Percentiles rank a stretch among this genome's conserved stretches.
Conservation (phyloP, 495 filamentous ascomycete species). For the Acidiella bohemica region DNA sequence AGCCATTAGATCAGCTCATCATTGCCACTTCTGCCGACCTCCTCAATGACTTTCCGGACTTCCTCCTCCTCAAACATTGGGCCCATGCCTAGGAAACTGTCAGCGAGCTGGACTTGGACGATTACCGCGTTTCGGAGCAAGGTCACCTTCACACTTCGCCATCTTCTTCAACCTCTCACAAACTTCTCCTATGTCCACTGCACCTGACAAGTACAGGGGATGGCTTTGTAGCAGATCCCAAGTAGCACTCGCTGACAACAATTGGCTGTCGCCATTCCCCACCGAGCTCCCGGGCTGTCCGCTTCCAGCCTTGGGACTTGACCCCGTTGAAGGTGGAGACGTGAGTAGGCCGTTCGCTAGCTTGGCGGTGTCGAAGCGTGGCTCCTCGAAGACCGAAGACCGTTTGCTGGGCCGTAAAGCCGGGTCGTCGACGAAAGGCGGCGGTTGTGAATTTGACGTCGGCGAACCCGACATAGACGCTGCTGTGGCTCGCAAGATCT, state of each 20-base stretch:
- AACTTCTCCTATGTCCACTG: conserved; percentile 74
- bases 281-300: no score
- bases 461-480: conserved; percentile 9
- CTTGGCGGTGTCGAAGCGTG: conserved; percentile 24
- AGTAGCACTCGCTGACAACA: conserved; percentile 66
- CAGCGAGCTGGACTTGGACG: background rate
- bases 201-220: conserved; percentile 60
- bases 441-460: conserved; percentile 5
- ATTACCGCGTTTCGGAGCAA: background rate
- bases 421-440: conserved; percentile 15
- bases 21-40: conserved; percentile 37
- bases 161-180: conserved; percentile 57
- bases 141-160: conserved; percentile 62
- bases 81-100: conserved; percentile 30
- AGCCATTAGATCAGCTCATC: conserved; percentile 30
- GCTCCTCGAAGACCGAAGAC: background rate
- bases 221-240: conserved; percentile 88
- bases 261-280: conserved; percentile 9
- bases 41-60: conserved; percentile 61
- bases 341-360: conserved; percentile 13
- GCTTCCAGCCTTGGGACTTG: conserved; percentile 51
- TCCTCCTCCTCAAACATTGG: conserved; percentile 75
- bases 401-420: conserved; percentile 8
- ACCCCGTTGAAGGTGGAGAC: conserved; percentile 51
- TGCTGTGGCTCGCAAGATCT: conserved; percentile 62